These are phyloP conservation scores for Fusarium cyanostomum DNA, from an alignment of 2,329 filamentous ascomycete species.

Conservation along the genomic window DNA sequence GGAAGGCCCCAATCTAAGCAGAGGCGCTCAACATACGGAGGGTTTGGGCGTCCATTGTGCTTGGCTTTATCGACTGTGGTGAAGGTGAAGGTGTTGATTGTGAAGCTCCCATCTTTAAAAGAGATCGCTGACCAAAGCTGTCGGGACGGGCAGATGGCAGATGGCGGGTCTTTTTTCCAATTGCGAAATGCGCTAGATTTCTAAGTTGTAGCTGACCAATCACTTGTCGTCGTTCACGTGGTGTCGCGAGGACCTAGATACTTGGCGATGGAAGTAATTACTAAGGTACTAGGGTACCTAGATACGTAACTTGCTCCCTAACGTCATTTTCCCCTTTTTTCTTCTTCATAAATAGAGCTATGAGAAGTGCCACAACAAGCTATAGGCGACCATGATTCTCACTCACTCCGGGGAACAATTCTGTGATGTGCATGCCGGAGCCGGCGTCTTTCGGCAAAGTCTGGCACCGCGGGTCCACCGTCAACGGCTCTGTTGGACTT, in stretches of 20 bases:
- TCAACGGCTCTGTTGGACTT: conserved; percentile 14
- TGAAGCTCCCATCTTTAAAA: conserved; percentile 30
- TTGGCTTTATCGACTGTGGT: conserved; percentile 10
- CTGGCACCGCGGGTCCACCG: conserved; percentile 8
- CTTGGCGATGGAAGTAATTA: too few species aligned
- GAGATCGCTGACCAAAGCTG: conserved; percentile 19
- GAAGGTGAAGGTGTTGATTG: conserved; percentile 25
- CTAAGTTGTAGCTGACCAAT: conserved; percentile 47
- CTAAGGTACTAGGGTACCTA: too few species aligned
- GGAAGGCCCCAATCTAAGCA: neutral
- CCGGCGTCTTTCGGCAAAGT: conserved; percentile 17
- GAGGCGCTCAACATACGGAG: conserved; percentile 41
- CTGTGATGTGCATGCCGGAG: conserved; percentile 5
- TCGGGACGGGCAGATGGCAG: conserved; percentile 6
- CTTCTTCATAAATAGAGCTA: too few species aligned
- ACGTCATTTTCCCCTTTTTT: conserved; percentile 39
- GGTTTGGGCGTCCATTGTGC: conserved; percentile 47
- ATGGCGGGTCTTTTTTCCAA: conserved; percentile 33
- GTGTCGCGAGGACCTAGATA: conserved; percentile 34
- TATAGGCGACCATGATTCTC: neutral
- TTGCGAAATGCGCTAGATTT: conserved; percentile 44
- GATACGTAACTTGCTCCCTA: conserved; percentile 32
- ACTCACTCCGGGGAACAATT: conserved; percentile 10
- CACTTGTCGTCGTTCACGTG: conserved; percentile 44
- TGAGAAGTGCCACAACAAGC: neutral